Conservation (phyloP, 148 eudicot genomes). For the Rhododendron vialii region DNA sequence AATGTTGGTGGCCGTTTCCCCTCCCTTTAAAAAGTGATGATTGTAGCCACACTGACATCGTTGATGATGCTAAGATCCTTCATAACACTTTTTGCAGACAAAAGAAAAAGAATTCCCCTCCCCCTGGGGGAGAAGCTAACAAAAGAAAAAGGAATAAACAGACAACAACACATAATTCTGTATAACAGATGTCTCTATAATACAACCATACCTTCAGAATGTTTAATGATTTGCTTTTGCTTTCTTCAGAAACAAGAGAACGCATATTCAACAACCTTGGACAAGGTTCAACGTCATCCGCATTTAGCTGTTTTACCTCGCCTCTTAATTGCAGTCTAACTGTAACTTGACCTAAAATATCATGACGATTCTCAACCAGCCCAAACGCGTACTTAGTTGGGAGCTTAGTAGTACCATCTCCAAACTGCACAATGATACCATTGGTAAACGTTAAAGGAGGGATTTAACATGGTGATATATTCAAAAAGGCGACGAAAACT, state of each 20-base stretch:
- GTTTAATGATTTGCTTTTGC: slow-evolving; percentile 8
- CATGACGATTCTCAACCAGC: slow-evolving; percentile 69
- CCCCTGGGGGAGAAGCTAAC: too few relatives aligned
- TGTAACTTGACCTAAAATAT: slow-evolving; percentile 26
- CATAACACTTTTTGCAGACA: background rate
- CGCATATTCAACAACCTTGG: slow-evolving; percentile 55
- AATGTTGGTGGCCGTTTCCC: background rate
- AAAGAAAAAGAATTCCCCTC: background rate
- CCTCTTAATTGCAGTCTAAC: slow-evolving; percentile 64
- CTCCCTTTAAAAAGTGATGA: background rate
- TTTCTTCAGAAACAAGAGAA: slow-evolving; percentile 35
- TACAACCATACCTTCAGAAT: slow-evolving; percentile 55
- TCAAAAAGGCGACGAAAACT: background rate
- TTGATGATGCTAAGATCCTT: background rate
- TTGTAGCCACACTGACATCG: background rate
- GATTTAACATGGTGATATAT: background rate
- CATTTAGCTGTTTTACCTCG: slow-evolving; percentile 48
- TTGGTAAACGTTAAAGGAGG: background rate
- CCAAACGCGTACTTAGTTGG: slow-evolving; percentile 74
- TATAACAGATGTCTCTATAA: background rate
- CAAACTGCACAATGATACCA: slow-evolving; percentile 49
- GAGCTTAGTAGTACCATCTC: slow-evolving; percentile 25
- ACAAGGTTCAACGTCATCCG: slow-evolving; percentile 33
- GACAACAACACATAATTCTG: background rate
- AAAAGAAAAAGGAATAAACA: background rate